phyloP scores from a whole-genome alignment of 306 rosid genomes.

The Vicia sativa region DNA sequence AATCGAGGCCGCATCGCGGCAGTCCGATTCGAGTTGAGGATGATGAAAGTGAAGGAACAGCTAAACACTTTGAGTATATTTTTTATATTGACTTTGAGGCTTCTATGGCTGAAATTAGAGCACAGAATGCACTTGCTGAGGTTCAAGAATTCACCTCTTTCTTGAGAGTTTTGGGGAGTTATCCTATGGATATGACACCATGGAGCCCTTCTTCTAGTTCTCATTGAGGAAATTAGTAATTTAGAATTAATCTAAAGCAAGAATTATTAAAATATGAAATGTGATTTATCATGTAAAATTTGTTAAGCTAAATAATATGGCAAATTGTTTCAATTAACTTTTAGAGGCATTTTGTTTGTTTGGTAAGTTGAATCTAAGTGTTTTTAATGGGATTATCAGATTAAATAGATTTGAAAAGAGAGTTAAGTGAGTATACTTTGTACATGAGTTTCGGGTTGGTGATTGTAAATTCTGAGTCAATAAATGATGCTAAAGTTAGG shows the following conservation, averaged over 20 bases:
- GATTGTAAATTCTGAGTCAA: not conserved
- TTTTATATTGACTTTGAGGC: conserved; percentile 95
- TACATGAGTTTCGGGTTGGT: conserved; percentile 3
- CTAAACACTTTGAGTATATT: conserved; percentile 88
- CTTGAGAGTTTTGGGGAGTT: conserved; percentile 85
- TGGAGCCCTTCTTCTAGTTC: conserved; percentile 62
- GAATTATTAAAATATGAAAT: conserved; percentile 1
- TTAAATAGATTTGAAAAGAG: not conserved
- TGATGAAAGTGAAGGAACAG: conserved; percentile 82
- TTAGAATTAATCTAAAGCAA: not conserved
- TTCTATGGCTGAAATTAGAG: conserved; percentile 91
- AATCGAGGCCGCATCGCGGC: conserved; percentile 85
- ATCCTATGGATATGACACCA: conserved; percentile 98
- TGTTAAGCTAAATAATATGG: not conserved
- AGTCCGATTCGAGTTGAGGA: conserved; percentile 82
- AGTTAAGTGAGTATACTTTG: not conserved
- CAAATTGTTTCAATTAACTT: not conserved
- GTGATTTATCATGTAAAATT: conserved; percentile 1
- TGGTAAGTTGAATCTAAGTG: not conserved
- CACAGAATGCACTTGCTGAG: conserved; percentile 91
- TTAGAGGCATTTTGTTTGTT: not conserved
- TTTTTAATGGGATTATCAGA: not conserved
- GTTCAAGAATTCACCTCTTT: conserved; percentile 97
- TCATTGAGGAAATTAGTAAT: conserved; percentile 42
- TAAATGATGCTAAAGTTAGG: not conserved